Evolutionary conservation across 1,284 basidiomycete species (phyloP).

Genomic region (Thelephora terrestris): DNA sequence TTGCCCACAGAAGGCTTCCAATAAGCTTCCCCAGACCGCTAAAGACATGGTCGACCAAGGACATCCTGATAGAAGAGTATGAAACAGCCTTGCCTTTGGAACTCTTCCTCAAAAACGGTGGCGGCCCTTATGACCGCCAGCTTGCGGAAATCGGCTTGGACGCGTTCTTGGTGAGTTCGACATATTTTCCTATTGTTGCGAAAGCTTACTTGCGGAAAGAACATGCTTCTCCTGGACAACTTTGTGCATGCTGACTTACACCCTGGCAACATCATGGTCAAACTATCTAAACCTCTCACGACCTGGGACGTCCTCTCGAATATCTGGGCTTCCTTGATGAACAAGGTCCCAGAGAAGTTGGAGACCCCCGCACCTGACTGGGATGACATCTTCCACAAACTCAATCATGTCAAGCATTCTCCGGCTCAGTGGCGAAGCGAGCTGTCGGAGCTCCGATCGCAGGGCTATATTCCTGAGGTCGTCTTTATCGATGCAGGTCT

Average conservation of each 20-base stretch:
- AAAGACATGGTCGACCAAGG: slow-evolving; percentile 64
- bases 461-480: slow-evolving; percentile 89
- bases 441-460: slow-evolving; percentile 50
- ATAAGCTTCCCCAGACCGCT: slow-evolving; percentile 90
- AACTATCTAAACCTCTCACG: slow-evolving; percentile 77
- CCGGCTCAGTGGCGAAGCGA: slow-evolving; percentile 65
- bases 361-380: slow-evolving; percentile 35
- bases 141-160: slow-evolving; percentile 92
- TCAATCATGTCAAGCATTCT: neutral
- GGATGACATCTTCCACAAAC: slow-evolving; percentile 23
- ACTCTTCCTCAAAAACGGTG: slow-evolving; percentile 80
- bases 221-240: slow-evolving; percentile 97
- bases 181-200: neutral
- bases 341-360: slow-evolving; percentile 21
- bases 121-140: slow-evolving; percentile 83
- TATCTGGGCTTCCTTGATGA: slow-evolving; percentile 35
- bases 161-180: slow-evolving; percentile 69
- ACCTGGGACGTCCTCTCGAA: slow-evolving; percentile 49
- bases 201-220: slow-evolving; percentile 34
- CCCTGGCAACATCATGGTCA: slow-evolving; percentile 97
- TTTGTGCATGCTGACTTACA: slow-evolving; percentile 95
- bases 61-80: slow-evolving; percentile 88
- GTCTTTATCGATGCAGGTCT: slow-evolving; percentile 96
- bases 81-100: slow-evolving; percentile 92
- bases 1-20: slow-evolving; percentile 66